Conservation (phyloP, 495 filamentous ascomycete genomes). For the Ramalina intermedia region DNA sequence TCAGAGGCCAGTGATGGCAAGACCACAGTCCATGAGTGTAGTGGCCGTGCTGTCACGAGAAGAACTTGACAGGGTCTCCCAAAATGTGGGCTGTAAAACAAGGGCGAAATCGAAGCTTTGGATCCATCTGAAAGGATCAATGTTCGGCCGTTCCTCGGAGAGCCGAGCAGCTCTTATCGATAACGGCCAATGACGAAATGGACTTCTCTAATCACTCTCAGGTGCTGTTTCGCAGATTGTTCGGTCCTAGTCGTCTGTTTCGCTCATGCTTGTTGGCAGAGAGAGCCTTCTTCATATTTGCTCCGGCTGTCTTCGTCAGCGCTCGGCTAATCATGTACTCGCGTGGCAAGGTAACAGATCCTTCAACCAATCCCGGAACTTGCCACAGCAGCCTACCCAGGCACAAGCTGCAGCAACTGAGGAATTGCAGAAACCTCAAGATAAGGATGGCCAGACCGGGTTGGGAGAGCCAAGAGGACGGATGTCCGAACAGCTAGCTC, state of each 20-base stretch:
- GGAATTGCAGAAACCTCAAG: neutral
- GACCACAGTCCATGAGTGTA: too few relatives aligned
- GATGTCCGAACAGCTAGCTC: slow-evolving; percentile 58
- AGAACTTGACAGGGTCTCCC: too few relatives aligned
- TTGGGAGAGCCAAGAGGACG: slow-evolving; percentile 33
- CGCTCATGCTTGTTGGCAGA: neutral
- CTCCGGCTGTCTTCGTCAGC: neutral
- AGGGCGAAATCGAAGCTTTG: too few relatives aligned
- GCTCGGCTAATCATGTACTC: neutral
- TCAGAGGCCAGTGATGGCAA: too few relatives aligned
- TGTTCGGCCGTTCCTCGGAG: too few relatives aligned
- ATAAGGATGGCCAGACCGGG: neutral
- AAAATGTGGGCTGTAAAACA: too few relatives aligned
- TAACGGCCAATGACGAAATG: too few relatives aligned
- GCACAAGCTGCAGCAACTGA: neutral
- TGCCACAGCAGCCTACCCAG: neutral
- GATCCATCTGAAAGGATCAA: too few relatives aligned
- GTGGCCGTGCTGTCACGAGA: too few relatives aligned
- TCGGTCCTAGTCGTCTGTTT: neutral
- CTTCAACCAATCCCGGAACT: neutral
- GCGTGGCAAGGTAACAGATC: neutral
- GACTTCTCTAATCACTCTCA: too few relatives aligned
- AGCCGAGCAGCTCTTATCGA: too few relatives aligned
- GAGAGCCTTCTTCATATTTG: neutral
- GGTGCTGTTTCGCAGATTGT: too few relatives aligned